Conservation (phyloP, 2,329 filamentous ascomycete species). For the Coniochaeta sp. region DNA sequence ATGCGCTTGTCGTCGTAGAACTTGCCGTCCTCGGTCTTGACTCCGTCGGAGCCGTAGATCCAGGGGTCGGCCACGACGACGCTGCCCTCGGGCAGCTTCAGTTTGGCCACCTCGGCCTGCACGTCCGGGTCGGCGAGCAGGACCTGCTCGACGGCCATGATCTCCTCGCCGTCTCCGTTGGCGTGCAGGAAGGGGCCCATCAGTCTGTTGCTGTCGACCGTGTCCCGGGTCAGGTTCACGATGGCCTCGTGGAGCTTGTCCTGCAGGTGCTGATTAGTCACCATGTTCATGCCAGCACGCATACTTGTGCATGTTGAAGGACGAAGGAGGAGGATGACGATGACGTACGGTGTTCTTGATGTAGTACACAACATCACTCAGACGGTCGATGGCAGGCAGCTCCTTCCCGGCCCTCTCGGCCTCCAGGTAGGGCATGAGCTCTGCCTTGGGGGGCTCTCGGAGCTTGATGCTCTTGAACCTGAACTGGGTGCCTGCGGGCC, state of each 20-base stretch:
- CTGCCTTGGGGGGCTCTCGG: slow-evolving; percentile 46
- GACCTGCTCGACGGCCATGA: slow-evolving; percentile 47
- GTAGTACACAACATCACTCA: slow-evolving; percentile 50
- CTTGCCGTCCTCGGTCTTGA: slow-evolving; percentile 36
- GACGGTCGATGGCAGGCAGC: slow-evolving; percentile 35
- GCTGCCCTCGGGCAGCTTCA: slow-evolving; percentile 52
- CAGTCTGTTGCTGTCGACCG: slow-evolving; percentile 49
- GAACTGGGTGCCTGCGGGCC: slow-evolving; percentile 46
- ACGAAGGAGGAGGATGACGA: too few species aligned
- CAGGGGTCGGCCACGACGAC: slow-evolving; percentile 55
- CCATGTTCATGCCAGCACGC: too few species aligned
- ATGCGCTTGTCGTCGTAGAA: slow-evolving; percentile 36
- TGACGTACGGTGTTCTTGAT: slow-evolving; percentile 47
- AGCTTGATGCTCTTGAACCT: slow-evolving; percentile 58
- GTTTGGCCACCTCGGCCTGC: slow-evolving; percentile 51
- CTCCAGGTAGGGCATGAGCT: slow-evolving; percentile 41
- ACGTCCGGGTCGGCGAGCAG: slow-evolving; percentile 48
- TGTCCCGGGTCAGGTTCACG: slow-evolving; percentile 40
- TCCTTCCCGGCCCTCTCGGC: slow-evolving; percentile 34
- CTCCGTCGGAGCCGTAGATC: slow-evolving; percentile 53
- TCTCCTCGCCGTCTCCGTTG: slow-evolving; percentile 52
- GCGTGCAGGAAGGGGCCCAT: slow-evolving; percentile 51
- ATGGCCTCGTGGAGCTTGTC: slow-evolving; percentile 55
- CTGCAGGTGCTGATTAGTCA: too few species aligned
- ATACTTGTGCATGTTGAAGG: too few species aligned